phyloP scores from a whole-genome alignment of 306 rosid genomes.

The Vachellia collinsii region DNA sequence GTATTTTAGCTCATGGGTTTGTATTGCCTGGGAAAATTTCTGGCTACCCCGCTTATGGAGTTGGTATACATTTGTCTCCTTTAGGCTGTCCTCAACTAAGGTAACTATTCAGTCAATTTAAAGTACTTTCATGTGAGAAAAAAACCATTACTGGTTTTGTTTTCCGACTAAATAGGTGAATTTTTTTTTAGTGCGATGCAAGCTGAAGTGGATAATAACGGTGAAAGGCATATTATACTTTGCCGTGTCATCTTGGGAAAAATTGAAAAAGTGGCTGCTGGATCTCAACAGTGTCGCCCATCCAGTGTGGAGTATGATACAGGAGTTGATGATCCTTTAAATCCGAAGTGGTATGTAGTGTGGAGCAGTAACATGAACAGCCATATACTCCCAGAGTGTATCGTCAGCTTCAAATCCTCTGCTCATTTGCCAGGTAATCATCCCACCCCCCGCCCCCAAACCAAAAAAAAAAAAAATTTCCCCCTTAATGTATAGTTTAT shows the following conservation, averaged over 20 bases:
- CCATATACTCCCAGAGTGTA: slow-evolving; percentile 60
- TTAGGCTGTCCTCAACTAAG: slow-evolving; percentile 49
- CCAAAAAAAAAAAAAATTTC: background rate
- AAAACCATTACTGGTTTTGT: background rate
- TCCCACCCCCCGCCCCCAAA: background rate
- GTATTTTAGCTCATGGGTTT: slow-evolving; percentile 57
- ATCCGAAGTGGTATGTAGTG: slow-evolving; percentile 61
- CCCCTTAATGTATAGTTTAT: background rate
- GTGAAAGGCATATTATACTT: slow-evolving; percentile 54
- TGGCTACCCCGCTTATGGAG: slow-evolving; percentile 33
- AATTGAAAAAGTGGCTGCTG: slow-evolving; percentile 56
- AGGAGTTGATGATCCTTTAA: slow-evolving; percentile 55
- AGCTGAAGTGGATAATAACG: slow-evolving; percentile 45
- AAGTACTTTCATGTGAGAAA: background rate
- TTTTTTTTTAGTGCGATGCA: slow-evolving; percentile 50
- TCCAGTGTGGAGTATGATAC: slow-evolving; percentile 55
- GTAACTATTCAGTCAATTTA: slow-evolving; percentile 33
- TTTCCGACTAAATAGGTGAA: slow-evolving; percentile 9
- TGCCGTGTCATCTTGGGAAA: slow-evolving; percentile 68
- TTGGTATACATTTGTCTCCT: slow-evolving; percentile 52
- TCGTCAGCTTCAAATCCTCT: slow-evolving; percentile 59
- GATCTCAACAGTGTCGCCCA: slow-evolving; percentile 49
- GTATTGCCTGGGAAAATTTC: slow-evolving; percentile 39
- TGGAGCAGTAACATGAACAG: slow-evolving; percentile 62
- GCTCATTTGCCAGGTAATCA: slow-evolving; percentile 37